These are phyloP conservation scores for Pythium folliculosum DNA, from an alignment of 352 stramenopile species.

Conservation along the genomic window DNA sequence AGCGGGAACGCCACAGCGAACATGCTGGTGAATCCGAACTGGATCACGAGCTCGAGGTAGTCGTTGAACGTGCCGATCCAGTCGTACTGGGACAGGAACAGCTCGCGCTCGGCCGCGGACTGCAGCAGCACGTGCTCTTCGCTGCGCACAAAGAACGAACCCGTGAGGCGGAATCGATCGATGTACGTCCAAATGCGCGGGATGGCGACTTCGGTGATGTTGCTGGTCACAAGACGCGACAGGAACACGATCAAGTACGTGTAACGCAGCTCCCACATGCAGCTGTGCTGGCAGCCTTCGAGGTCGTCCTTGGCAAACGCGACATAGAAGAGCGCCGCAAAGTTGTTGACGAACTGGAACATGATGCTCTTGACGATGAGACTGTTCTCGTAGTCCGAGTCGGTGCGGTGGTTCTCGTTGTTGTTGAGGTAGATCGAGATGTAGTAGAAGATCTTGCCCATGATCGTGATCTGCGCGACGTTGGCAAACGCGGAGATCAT, in stretches of 20 bases:
- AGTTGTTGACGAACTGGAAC: constrained; percentile 97
- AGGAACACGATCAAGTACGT: constrained; percentile 93
- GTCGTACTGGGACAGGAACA: constrained; percentile 83
- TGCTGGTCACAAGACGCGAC: constrained; percentile 82
- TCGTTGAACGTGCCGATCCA: constrained; percentile 90
- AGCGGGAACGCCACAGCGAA: constrained; percentile 94
- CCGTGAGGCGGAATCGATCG: constrained; percentile 64
- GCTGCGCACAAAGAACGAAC: constrained; percentile 43
- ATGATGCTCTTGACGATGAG: constrained; percentile 94
- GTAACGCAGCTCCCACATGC: constrained; percentile 89
- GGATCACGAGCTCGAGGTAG: constrained; percentile 92
- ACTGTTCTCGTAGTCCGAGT: constrained; percentile 90
- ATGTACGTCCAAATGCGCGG: constrained; percentile 76
- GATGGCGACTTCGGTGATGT: constrained; percentile 77
- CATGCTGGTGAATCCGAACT: constrained; percentile 89
- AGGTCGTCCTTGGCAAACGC: constrained; percentile 90
- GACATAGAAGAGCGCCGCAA: constrained; percentile 94
- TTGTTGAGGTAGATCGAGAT: constrained; percentile 89
- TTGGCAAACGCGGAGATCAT: constrained; percentile 75
- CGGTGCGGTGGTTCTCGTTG: constrained; percentile 93
- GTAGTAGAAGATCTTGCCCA: constrained; percentile 92
- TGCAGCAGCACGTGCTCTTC: constrained; percentile 24
- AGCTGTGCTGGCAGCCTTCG: constrained; percentile 68
- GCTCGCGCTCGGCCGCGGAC: constrained; percentile 64
- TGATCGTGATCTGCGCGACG: constrained; percentile 83